Evolutionary conservation across 805 yeast genomes (phyloP), one percentile per base, ranked within the genome.

Genomic region (Wickerhamomyces canadensis): DNA sequence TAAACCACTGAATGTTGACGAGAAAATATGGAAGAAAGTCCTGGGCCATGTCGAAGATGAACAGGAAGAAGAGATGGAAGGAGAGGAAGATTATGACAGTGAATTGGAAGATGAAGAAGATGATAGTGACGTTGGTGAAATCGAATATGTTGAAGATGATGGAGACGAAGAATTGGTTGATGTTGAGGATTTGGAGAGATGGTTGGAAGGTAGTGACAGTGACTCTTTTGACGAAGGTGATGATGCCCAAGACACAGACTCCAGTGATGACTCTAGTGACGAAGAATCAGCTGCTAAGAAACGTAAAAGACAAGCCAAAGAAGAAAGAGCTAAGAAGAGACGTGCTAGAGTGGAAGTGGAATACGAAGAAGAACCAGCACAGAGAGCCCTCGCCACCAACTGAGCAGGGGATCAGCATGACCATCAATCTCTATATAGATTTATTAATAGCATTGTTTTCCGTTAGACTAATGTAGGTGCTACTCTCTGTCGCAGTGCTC

Each of bases 1-100:
- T 57, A 86, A 91, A 62, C 98, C 98, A 39, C 70, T 93, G 57
- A 93, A 93, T 55, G 98, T 93, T 26, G 98, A 93, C 54, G 96
- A 91, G 55, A 81, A 81, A 64, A 78, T 93, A 42, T 93, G 98
- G 98, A 82, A 83, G 73, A 85, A 80, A 67, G 94, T 93, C 18
- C 75, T 93, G 67, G 88, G 89, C 43, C 80, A 80, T 40, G 83
- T 81, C 51, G 91, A 83, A 45, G 80, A 76, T 34, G 85, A 81
- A 42, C 78, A 77, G 33, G 80, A 64, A 26, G 64, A 65, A 34
- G 68, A 61, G 19, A 68, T 65, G 31, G 72, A 74, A 40, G 78
- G 74, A 22, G 76, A 68, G 29, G 74, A 67, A 32, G 71, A 60
- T 33, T 75, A 69, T 33, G 71, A 66, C 33, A 72, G 67, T 31